Percentiles rank a stretch among this genome's conserved stretches.
Conservation (phyloP, 192 early-diverging fungal genomes). For the Coemansia sp. region DNA sequence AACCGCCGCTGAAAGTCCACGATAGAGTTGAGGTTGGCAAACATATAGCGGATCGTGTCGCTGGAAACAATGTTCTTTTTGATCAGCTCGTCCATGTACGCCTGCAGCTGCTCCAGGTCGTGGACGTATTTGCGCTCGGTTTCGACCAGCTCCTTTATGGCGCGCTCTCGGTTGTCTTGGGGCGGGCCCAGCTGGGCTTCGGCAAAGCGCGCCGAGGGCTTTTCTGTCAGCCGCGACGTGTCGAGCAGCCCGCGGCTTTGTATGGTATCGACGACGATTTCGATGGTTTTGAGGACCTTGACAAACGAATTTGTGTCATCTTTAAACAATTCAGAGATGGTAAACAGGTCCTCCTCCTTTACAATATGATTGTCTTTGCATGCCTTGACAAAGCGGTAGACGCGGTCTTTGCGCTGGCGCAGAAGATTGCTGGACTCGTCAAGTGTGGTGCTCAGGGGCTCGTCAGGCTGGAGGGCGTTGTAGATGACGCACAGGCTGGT, state of each 20-base stretch:
- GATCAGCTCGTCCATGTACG: conserved; percentile 69
- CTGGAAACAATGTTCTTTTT: conserved; percentile 70
- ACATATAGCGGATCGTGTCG: conserved; percentile 78
- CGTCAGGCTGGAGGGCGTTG: conserved; percentile 65
- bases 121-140: conserved; percentile 91
- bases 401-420: conserved; percentile 77
- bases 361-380: conserved; percentile 76
- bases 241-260: conserved; percentile 57
- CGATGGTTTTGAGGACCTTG: conserved; percentile 88
- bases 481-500: conserved; percentile 67
- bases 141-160: conserved; percentile 84
- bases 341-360: conserved; percentile 76
- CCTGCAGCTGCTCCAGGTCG: conserved; percentile 82
- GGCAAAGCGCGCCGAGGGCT: conserved; percentile 53
- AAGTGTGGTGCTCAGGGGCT: conserved; percentile 59
- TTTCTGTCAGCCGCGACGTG: conserved; percentile 29
- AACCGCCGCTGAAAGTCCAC: conserved; percentile 96
- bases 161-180: conserved; percentile 82
- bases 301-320: conserved; percentile 97
- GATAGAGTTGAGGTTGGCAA: conserved; percentile 90
- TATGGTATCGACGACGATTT: conserved; percentile 72
- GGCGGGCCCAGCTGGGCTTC: conserved; percentile 60
- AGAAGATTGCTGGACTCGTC: conserved; percentile 55
- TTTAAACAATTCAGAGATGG: conserved; percentile 82
- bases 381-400: conserved; percentile 85